Conservation (phyloP, 2,329 filamentous ascomycete species). For the Elsinoe ampelina region DNA sequence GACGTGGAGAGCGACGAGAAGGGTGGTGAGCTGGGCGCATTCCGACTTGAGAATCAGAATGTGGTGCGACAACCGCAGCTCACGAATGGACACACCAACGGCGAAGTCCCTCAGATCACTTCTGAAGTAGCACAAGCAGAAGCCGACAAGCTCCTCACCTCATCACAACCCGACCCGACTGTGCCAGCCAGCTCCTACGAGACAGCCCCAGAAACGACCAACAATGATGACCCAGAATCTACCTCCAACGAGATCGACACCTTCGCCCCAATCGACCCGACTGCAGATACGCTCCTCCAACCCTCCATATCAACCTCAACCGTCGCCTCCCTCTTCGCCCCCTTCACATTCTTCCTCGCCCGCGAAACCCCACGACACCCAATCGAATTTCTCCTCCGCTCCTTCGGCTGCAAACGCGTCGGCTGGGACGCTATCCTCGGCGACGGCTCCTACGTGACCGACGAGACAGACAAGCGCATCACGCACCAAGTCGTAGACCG, state of each 20-base stretch:
- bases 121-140: conserved; percentile 40
- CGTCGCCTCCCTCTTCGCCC: conserved; percentile 68
- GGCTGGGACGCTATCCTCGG: conserved; percentile 90
- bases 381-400: conserved; percentile 83
- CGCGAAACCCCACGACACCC: conserved; percentile 86
- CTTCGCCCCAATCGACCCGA: conserved; percentile 74
- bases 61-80: conserved; percentile 29
- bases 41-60: conserved; percentile 73
- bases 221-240: conserved; percentile 21
- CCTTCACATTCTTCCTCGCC: conserved; percentile 85
- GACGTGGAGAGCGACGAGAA: conserved; percentile 78
- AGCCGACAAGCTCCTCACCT: conserved; percentile 36
- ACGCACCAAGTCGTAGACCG: conserved; percentile 96
- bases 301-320: conserved; percentile 56
- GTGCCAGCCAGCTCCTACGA: conserved; percentile 18
- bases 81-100: conserved; percentile 19
- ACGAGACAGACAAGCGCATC: conserved; percentile 79
- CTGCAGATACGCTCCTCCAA: conserved; percentile 78
- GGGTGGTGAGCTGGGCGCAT: conserved; percentile 81
- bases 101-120: conserved; percentile 5
- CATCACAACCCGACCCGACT: neutral
- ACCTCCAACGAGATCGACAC: conserved; percentile 61
- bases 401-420: conserved; percentile 91
- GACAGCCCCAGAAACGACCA: conserved; percentile 32
- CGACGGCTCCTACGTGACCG: conserved; percentile 81